A percentile compares a stretch with the other conserved stretches of the same genome.
Evolutionary conservation across 1,284 basidiomycete genomes (phyloP).

Genomic region (Blastosporella zonata): DNA sequence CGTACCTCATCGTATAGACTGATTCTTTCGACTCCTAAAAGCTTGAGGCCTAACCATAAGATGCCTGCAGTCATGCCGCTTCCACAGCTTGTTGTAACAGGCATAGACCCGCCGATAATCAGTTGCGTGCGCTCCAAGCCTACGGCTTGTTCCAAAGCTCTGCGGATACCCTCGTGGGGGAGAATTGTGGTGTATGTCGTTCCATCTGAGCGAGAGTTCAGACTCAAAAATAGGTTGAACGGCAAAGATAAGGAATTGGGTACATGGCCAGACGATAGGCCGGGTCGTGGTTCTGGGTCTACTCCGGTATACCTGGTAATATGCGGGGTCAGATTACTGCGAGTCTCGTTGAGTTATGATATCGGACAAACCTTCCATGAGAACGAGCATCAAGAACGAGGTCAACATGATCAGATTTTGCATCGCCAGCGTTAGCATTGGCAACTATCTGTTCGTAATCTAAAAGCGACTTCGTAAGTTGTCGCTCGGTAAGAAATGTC

Average conservation of each 20-base stretch:
- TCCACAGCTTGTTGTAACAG: constrained; percentile 77
- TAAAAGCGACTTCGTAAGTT: constrained; percentile 29
- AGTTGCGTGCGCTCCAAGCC: constrained; percentile 52
- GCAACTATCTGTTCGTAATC: constrained; percentile 82
- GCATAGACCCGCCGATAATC: constrained; percentile 56
- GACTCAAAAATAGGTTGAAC: constrained; percentile 75
- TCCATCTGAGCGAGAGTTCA: constrained; percentile 40
- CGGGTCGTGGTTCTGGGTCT: constrained; percentile 87
- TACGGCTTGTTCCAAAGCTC: constrained; percentile 59
- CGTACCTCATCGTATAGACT: constrained; percentile 84
- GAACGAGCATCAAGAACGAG: constrained; percentile 89
- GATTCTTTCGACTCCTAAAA: constrained; percentile 58
- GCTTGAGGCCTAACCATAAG: constrained; percentile 83
- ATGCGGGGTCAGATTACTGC: neutral
- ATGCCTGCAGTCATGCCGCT: constrained; percentile 97
- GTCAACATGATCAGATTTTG: constrained; percentile 48
- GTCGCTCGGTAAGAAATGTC: constrained; percentile 17
- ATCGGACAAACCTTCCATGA: constrained; percentile 56
- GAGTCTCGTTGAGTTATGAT: neutral
- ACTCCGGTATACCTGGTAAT: constrained; percentile 67
- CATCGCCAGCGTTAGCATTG: constrained; percentile 55
- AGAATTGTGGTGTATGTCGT: constrained; percentile 65
- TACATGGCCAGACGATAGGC: constrained; percentile 90
- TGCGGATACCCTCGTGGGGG: constrained; percentile 51
- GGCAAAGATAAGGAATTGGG: constrained; percentile 85